Percentiles rank a stretch among this genome's conserved stretches.
These are phyloP conservation scores for Diphasiastrum complanatum DNA, from an alignment of 83 land plant genomes.

Conservation along the genomic window DNA sequence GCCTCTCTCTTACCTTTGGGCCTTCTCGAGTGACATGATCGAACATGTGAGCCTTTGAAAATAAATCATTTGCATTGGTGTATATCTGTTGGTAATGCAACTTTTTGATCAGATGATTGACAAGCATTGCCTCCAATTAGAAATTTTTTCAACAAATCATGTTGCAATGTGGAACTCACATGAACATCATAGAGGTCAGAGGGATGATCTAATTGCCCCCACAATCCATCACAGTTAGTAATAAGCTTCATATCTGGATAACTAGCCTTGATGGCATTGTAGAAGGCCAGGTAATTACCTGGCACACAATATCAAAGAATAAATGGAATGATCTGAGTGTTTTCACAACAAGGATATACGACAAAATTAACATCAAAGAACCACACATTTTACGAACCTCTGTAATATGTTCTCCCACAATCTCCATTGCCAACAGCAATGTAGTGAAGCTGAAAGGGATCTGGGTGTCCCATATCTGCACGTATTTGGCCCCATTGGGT, in stretches of 20 bases:
- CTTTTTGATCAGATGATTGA: no score
- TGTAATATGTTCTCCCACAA: constrained; percentile 55
- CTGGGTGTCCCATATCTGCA: constrained; percentile 82
- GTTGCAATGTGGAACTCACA: constrained; percentile 55
- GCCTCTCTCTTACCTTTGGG: constrained; percentile 77
- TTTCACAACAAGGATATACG: no score
- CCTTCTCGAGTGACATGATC: constrained; percentile 55
- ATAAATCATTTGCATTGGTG: constrained; percentile 53
- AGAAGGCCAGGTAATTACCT: constrained; percentile 79
- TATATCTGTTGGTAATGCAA: constrained; percentile 65
- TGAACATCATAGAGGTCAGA: constrained; percentile 93
- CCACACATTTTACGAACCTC: no score
- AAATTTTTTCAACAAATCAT: background rate
- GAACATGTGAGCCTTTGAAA: constrained; percentile 54
- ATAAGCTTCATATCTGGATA: constrained; percentile 80
- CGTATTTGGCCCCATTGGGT: constrained; percentile 80
- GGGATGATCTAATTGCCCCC: constrained; percentile 60
- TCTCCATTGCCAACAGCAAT: constrained; percentile 86
- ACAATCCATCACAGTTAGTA: constrained; percentile 84
- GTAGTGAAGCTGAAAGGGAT: constrained; percentile 65
- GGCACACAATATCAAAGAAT: no score
- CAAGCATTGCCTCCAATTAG: no score
- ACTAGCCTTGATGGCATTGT: constrained; percentile 47
- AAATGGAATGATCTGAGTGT: no score
- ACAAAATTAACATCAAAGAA: no score